Base-by-base conservation (phyloP, 2,329 filamentous ascomycete genomes). In the Hypoxylon sp. region DNA sequence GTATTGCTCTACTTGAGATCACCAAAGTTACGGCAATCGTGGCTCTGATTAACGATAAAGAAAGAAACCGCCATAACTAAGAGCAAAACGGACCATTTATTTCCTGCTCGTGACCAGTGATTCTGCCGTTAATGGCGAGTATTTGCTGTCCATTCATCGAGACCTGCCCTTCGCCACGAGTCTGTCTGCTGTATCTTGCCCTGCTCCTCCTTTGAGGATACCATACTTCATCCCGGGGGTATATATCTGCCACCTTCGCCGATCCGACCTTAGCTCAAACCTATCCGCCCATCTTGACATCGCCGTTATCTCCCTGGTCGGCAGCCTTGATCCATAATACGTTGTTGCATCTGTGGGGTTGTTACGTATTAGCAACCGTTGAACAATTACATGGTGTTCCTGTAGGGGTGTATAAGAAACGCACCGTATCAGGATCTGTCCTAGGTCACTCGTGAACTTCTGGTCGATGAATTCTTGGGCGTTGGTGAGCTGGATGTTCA, bases 401-500 rank as follows among this genome's bases (percentile, higher is more conserved):
- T 25, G 6, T 14, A 52, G 48, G 11, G 45, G 49, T 28, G 19
- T 28, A 25, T 36, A 57, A 13, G 41, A 57, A 56, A 76, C 84
- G 68, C 81, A 97, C 91, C 95, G 86, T 77, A 99, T 98, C 75
- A 99, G 81, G 49, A 99, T 94, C 82, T 97, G 92, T 5, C 96
- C 96, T 72, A 99, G 83, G 52, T 89, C 89, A 63, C 94, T 95
- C 36, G 91, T 93, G 79, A 89, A 90, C 86, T 97, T 92, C 74
- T 93, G 91, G 78, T 94, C 90, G 77, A 97, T 92, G 82, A 91
- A 98, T 82, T 99, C 96, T 82, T 97, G 93, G 56, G 95, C 94
- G 75, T 91, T 91, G 72, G 90, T 90, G 70, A 99, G 88, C 83
- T 98, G 94, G 71, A 99, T 90, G 84, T 99, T 99, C 95, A 99